Evolutionary conservation across 148 eudicot genomes (phyloP).

Genomic region (Pouteria glomerata): DNA sequence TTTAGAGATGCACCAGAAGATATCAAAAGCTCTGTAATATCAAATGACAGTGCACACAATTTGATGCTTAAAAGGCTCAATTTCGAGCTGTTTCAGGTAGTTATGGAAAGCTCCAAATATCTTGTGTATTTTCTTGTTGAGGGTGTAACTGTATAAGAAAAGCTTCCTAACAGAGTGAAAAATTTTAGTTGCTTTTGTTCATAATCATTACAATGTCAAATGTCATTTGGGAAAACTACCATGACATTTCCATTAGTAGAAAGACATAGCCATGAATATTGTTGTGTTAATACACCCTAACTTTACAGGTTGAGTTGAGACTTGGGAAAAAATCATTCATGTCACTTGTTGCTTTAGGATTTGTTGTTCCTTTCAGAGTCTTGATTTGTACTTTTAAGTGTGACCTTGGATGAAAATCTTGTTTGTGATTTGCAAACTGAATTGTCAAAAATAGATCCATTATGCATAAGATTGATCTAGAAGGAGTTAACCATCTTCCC

Average conservation of each 20-base stretch:
- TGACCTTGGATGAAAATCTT: not conserved
- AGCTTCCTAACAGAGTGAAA: not conserved
- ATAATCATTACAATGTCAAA: not conserved
- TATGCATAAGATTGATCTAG: too few species aligned
- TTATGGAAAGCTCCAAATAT: not conserved
- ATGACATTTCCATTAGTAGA: too few species aligned
- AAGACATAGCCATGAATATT: too few species aligned
- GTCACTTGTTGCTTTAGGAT: too few species aligned
- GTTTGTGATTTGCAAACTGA: too few species aligned
- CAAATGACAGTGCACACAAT: constrained; percentile 67
- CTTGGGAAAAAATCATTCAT: too few species aligned
- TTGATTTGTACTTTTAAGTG: too few species aligned
- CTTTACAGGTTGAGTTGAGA: too few species aligned
- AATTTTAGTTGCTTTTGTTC: not conserved
- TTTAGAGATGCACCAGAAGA: constrained; percentile 78
- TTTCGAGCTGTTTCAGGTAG: constrained; percentile 85
- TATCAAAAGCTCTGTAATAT: constrained; percentile 50
- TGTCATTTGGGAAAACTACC: not conserved
- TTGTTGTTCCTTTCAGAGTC: too few species aligned
- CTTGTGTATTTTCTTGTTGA: not conserved
- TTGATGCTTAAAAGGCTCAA: constrained; percentile 93
- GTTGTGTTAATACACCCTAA: too few species aligned
- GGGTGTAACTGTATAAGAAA: not conserved
- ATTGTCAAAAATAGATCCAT: too few species aligned
- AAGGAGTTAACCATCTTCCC: too few species aligned